Percentiles rank a stretch among this genome's conserved stretches.
These are phyloP conservation scores for Harringtonia lauricola DNA, from an alignment of 2,329 filamentous ascomycete genomes.

Conservation along the genomic window DNA sequence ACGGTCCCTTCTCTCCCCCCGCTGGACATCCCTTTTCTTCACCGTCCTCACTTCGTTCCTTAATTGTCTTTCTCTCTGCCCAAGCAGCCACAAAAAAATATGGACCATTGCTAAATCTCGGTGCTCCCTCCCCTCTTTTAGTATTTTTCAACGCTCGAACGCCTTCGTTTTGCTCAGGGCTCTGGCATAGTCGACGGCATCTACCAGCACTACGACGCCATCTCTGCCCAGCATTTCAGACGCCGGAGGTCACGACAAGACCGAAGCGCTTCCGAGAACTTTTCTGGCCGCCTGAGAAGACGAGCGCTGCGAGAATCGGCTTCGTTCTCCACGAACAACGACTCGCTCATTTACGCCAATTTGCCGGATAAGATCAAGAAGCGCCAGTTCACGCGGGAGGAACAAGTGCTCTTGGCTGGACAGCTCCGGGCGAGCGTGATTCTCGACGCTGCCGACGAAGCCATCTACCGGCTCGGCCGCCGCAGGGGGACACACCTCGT, in stretches of 20 bases:
- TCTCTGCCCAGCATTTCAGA: conserved; percentile 17
- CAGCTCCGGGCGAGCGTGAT: conserved; percentile 29
- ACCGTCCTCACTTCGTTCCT: no score
- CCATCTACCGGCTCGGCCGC: conserved; percentile 36
- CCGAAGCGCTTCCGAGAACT: conserved; percentile 19
- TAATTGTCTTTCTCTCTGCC: no score
- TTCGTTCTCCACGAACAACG: conserved; percentile 24
- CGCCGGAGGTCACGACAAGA: conserved; percentile 18
- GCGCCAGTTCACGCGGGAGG: conserved; percentile 59
- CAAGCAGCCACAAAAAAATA: neutral
- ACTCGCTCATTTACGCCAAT: conserved; percentile 57
- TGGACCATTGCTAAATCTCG: conserved; percentile 11
- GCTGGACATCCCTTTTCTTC: no score
- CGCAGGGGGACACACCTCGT: conserved; percentile 23
- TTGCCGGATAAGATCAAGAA: conserved; percentile 64
- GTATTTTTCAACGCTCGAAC: conserved; percentile 66
- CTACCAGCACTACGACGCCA: conserved; percentile 24
- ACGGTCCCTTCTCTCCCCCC: no score
- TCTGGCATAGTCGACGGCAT: conserved; percentile 23
- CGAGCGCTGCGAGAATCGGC: conserved; percentile 18
- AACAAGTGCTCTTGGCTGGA: conserved; percentile 51
- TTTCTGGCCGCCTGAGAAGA: conserved; percentile 18
- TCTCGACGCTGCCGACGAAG: conserved; percentile 38
- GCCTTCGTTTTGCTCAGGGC: conserved; percentile 51
- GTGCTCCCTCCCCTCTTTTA: conserved; percentile 21